phyloP scores from a whole-genome alignment of 2,329 filamentous ascomycete genomes.

The Neonectria punicea region DNA sequence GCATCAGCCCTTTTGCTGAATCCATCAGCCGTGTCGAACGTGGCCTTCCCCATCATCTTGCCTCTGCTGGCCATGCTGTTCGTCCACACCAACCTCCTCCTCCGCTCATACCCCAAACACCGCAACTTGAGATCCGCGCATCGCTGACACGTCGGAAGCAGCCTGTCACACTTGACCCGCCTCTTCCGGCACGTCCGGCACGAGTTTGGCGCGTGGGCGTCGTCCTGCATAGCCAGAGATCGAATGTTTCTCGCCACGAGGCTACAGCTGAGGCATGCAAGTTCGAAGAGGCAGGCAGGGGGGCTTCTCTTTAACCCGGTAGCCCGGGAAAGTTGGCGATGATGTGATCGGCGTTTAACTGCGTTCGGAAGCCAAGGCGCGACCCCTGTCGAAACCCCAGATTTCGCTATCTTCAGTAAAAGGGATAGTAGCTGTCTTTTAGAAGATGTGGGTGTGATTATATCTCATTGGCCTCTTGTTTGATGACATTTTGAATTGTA shows the following conservation, averaged over 20 bases:
- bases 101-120: slow-evolving; percentile 23
- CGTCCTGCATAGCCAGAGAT: background rate
- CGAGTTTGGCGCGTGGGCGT: slow-evolving; percentile 15
- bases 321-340: background rate
- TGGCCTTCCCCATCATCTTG: slow-evolving; percentile 22
- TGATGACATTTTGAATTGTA: slow-evolving; percentile 24
- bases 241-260: background rate
- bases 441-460: background rate
- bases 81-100: slow-evolving; percentile 16
- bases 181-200: slow-evolving; percentile 24
- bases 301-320: slow-evolving; percentile 1
- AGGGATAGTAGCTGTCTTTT: background rate
- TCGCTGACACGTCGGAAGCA: slow-evolving; percentile 15
- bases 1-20: too few relatives aligned
- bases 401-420: background rate
- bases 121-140: slow-evolving; percentile 13
- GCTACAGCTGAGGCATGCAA: background rate
- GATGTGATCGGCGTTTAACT: slow-evolving; percentile 20
- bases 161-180: slow-evolving; percentile 26
- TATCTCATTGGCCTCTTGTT: slow-evolving; percentile 10
- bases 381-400: slow-evolving; percentile 19
- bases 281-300: background rate
- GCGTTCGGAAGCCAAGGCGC: slow-evolving; percentile 22
- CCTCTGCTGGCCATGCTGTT: slow-evolving; percentile 24
- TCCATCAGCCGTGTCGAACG: slow-evolving; percentile 1